Base-by-base conservation (phyloP, 805 yeast species). In the Suhomyces emberorum region DNA sequence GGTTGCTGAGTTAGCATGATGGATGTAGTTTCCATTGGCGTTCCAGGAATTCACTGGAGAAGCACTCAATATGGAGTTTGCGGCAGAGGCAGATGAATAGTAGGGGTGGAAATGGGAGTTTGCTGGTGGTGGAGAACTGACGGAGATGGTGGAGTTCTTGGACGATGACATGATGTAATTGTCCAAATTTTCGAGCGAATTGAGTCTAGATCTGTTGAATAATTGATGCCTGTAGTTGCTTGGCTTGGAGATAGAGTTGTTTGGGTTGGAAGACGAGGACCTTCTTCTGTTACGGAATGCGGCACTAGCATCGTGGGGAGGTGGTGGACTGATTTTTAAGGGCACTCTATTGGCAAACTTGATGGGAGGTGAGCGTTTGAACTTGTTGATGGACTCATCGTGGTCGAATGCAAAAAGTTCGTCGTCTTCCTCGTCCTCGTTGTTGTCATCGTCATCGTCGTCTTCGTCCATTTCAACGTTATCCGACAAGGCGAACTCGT, bases 261-360 rank as follows among this genome's bases (percentile, higher is more conserved):
- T 41, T 19, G 48, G 26, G 27, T 44, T 38, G 4, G 66, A 49
- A 22, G 61, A 51, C n/a, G 62, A 56, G 12, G 59, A 54, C 39
- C 51, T 51, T 30, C 69, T 51, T 36, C 63, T 46, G 24, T 48
- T 38, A 7, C 28, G 28, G 28, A 22, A 23, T 6, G 47, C 46
- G 7, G 44, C 30, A 6, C 26, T 17, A 12, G 43, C 38, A n/a
- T 44, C 44, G 6, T 25, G 17, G 14, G 30, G 35, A 1, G 71
- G 69, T 4, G 72, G 71, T 6, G 70, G 65, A 37, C 63, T 57
- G 25, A 60, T 40, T 37, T 61, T 67, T 34, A 55, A 43, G 22
- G 67, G 74, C 28, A 57, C 74, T 34, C 62, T 62, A 49, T 55
- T 68, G 46, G 72, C 77, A 48, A 63, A 71, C 49, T 52, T 56